Evolutionary conservation across 2,329 filamentous ascomycete species (phyloP).

Genomic region (Aspergillus versicolor): DNA sequence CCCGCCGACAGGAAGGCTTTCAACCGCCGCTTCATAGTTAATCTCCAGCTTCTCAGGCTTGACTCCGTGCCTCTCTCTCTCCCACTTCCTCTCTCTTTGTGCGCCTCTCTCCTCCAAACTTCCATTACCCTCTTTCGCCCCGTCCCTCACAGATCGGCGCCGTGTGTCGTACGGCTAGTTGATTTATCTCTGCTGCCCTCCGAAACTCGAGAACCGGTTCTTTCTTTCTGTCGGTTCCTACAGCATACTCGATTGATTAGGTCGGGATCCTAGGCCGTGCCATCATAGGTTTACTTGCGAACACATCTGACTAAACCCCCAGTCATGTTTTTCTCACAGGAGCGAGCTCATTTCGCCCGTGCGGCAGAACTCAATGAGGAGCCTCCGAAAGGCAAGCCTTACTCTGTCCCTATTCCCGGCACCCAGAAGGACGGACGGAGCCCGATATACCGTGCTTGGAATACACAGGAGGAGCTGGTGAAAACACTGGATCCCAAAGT

Average conservation of each 20-base stretch:
- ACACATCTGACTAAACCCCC: neutral
- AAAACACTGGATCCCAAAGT: constrained; percentile 69
- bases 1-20: neutral
- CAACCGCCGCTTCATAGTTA: neutral
- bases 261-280: neutral
- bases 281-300: neutral
- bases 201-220: neutral
- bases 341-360: constrained; percentile 34
- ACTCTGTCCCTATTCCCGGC: constrained; percentile 74
- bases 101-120: neutral
- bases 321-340: constrained; percentile 40
- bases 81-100: neutral
- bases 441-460: constrained; percentile 80
- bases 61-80: neutral
- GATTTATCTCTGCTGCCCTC: neutral
- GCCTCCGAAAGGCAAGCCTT: constrained; percentile 73
- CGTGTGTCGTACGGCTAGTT: neutral
- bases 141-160: neutral
- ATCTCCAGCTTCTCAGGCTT: neutral
- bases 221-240: neutral
- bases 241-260: neutral
- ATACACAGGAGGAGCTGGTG: constrained; percentile 69
- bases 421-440: constrained; percentile 71
- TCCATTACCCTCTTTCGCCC: neutral
- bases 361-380: constrained; percentile 55